These are phyloP conservation scores for Marasmius sp. DNA, from an alignment of 1,284 basidiomycete species.

Conservation along the genomic window DNA sequence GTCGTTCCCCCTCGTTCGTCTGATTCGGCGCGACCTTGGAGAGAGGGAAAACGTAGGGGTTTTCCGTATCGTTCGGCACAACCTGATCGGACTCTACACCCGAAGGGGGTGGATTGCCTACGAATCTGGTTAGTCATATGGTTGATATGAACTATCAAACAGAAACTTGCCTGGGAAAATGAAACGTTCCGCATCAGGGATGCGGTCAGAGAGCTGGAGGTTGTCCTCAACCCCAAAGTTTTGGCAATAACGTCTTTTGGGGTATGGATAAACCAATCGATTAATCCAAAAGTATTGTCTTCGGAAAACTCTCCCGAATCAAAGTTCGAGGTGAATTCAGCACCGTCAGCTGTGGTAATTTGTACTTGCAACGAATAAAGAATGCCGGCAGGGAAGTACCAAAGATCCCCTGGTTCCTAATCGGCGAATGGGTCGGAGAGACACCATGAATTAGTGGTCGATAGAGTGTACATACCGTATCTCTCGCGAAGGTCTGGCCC, in stretches of 20 bases:
- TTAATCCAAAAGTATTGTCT: constrained; percentile 53
- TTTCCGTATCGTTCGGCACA: constrained; percentile 43
- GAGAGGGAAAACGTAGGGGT: constrained; percentile 52
- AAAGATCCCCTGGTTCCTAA: constrained; percentile 45
- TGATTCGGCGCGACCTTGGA: constrained; percentile 43
- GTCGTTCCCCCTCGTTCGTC: constrained; percentile 54
- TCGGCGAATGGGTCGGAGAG: neutral
- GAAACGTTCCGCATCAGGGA: constrained; percentile 51
- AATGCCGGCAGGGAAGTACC: constrained; percentile 60
- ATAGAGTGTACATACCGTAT: constrained; percentile 38
- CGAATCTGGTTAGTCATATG: constrained; percentile 14
- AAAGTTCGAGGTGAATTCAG: constrained; percentile 63
- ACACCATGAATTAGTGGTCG: neutral
- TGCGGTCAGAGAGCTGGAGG: neutral
- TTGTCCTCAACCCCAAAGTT: neutral
- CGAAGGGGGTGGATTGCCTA: constrained; percentile 39
- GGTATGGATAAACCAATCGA: neutral
- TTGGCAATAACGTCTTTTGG: neutral
- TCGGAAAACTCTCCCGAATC: constrained; percentile 56
- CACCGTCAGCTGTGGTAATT: constrained; percentile 42
- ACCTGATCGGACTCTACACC: constrained; percentile 36
- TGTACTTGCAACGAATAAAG: constrained; percentile 57
- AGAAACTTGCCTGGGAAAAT: constrained; percentile 48
- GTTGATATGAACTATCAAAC: constrained; percentile 1
- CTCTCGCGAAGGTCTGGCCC: constrained; percentile 46